Evolutionary conservation across 2,329 filamentous ascomycete species (phyloP), one percentile per base, ranked within the genome.

Genomic region (Taxawa tesnikishii): DNA sequence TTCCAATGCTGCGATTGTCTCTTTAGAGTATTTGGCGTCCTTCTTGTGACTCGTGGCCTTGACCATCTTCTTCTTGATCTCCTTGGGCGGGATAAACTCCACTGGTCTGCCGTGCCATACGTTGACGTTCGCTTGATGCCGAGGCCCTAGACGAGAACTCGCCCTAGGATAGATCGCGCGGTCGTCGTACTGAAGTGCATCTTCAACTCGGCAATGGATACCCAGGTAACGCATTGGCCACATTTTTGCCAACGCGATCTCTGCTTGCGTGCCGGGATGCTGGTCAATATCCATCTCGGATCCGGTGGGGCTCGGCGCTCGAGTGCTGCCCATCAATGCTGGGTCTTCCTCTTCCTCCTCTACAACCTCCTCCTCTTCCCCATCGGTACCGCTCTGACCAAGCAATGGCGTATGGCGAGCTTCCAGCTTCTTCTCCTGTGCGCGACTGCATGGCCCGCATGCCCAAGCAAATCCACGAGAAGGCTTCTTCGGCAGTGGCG

Each of bases 381-480:
- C 61, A 18, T 74, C 72, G 4, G 59, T 57, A 10, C 58, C 61
- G 18, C 57, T 50, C 23, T 66, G 67, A 27, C 73, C 70, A 15
- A 81, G 59, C 29, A 78, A 75, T 15, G 87, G 83, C 1, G 85
- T 93, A 51, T 92, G 79, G 37, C 85, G 78, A 37, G 85, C 84
- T 62, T 96, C 87, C 16, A 94, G 65, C 55, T 83, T 92, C 45
- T 83, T 77, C 58, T 96, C 90, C 53, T 94, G 87, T n/a, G 84
- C 87, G 48, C 88, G 79, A 56, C 85, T 94, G 58, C 90, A 98
- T 37, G 88, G 81, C 33, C 83, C 90, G 56, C 90, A 98, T 17
- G 90, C 88, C 90, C 90, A 98, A 4, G 85, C 90, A 59, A 98
- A 98, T 24, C 90, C 90, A 56, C 90, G 79, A 28, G 88, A 94